These are phyloP conservation scores for Polytrichum commune DNA, from an alignment of 225 moss, liverwort and hornwort species.

Conservation along the genomic window DNA sequence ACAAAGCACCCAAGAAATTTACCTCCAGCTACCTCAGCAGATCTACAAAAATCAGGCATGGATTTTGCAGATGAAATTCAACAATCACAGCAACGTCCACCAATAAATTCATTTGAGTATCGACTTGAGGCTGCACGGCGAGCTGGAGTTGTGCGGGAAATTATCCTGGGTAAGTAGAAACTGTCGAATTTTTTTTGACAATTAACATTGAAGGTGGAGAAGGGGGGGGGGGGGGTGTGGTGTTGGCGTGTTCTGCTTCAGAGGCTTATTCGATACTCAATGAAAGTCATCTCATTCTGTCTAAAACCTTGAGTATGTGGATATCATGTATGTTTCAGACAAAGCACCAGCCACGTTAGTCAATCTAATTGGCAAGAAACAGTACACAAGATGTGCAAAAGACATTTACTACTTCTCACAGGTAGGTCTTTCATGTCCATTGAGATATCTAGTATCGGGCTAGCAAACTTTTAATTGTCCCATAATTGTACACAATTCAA, in stretches of 20 bases:
- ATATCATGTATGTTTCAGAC: slow-evolving; percentile 27
- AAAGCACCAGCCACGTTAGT: slow-evolving; percentile 85
- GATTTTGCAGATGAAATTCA: slow-evolving; percentile 23
- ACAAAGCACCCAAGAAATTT: slow-evolving; percentile 62
- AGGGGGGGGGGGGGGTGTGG: no score
- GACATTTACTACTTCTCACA: slow-evolving; percentile 85
- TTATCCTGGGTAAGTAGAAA: slow-evolving; percentile 51
- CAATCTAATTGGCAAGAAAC: slow-evolving; percentile 79
- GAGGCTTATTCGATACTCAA: no score
- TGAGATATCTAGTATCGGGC: neutral
- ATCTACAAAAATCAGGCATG: slow-evolving; percentile 17
- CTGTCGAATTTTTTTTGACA: no score
- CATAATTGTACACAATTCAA: no score
- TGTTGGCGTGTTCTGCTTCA: no score
- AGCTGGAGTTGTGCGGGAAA: slow-evolving; percentile 77
- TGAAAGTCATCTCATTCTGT: no score
- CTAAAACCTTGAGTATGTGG: no score
- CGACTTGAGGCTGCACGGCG: slow-evolving; percentile 77
- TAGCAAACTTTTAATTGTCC: neutral
- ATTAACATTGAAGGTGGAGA: no score
- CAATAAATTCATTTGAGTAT: slow-evolving; percentile 68
- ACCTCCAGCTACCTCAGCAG: slow-evolving; percentile 23
- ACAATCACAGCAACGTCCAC: slow-evolving; percentile 22
- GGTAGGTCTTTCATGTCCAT: slow-evolving; percentile 21
- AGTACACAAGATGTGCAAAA: slow-evolving; percentile 81